Conservation (phyloP, 164 flowering plant species). For the Aristolochia contorta region DNA sequence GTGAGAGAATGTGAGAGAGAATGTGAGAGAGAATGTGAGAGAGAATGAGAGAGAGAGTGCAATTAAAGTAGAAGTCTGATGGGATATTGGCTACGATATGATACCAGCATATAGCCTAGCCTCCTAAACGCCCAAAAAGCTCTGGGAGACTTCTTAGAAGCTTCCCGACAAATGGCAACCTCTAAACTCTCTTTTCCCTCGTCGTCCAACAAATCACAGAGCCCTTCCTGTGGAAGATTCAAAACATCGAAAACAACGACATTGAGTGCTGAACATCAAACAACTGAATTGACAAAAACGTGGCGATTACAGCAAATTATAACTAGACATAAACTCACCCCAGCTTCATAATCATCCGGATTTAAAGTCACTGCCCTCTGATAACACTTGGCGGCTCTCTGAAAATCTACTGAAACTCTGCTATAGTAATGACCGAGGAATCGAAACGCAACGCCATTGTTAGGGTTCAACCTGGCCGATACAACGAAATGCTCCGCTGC, state of each 20-base stretch:
- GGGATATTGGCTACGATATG: neutral
- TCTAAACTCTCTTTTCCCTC: conserved; percentile 69
- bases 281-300: no score
- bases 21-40: no score
- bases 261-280: no score
- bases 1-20: no score
- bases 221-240: conserved; percentile 44
- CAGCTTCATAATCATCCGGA: conserved; percentile 67
- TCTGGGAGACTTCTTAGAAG: conserved; percentile 64
- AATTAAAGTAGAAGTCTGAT: no score
- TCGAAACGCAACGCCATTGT: conserved; percentile 55
- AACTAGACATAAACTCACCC: conserved; percentile 28
- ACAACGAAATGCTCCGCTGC: conserved; percentile 74
- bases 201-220: conserved; percentile 67
- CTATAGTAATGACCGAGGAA: conserved; percentile 69
- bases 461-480: conserved; percentile 68
- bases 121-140: conserved; percentile 94
- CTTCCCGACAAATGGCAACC: conserved; percentile 56
- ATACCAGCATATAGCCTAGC: conserved; percentile 72
- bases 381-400: conserved; percentile 79
- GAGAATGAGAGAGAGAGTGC: no score
- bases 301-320: neutral
- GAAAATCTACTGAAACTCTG: conserved; percentile 24
- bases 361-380: conserved; percentile 67
- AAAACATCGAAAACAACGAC: no score